Evolutionary conservation across 352 stramenopile genomes (phyloP), one percentile per base, ranked within the genome.

Genomic region (Globisporangium parvum): DNA sequence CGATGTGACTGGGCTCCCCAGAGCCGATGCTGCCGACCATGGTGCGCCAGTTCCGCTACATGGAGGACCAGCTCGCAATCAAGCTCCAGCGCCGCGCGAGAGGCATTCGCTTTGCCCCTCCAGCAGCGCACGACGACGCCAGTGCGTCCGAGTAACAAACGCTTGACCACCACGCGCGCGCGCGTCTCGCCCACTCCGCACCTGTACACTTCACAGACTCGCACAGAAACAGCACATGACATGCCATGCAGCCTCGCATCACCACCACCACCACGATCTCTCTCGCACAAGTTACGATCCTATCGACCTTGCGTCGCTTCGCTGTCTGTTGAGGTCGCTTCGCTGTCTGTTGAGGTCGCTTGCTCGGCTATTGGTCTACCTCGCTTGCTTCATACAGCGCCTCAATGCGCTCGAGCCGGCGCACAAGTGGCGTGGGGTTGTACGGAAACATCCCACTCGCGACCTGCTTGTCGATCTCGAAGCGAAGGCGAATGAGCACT

Each of bases 1-100:
- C n/a, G 33, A 28, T 37, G 47, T 20, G 14, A 21, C 12, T 10
- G 1, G n/a, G n/a, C n/a, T n/a, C n/a, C n/a, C n/a, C 18, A 91
- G 80, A 91, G 41, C 80, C 80, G 2, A 81, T 88, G 63, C 59
- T 91, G 24, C 78, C 78, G n/a, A 83, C 76, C 15, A 85, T 88
- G 73, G 77, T 88, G 6, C 71, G 77, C 47, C 80, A 91, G 53
- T 88, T 87, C 49, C 77, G 87, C 46, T 91, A 74, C 41, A 87
- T 91, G 77, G 75, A 91, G 37, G 63, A 85, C n/a, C 74, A 91
- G 51, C 68, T 91, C 26, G 60, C 83, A 49, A 53, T 62, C 23
- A 91, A 91, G 57, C 51, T 87, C 24, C 80, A 79, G 48, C 80
- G 74, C 28, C 60, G 53, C 41, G 71, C 76, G 12, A 67, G 71